A percentile compares a stretch with the other conserved stretches of the same genome.
Conservation (phyloP, 148 eudicot genomes). For the Chenopodium album region DNA sequence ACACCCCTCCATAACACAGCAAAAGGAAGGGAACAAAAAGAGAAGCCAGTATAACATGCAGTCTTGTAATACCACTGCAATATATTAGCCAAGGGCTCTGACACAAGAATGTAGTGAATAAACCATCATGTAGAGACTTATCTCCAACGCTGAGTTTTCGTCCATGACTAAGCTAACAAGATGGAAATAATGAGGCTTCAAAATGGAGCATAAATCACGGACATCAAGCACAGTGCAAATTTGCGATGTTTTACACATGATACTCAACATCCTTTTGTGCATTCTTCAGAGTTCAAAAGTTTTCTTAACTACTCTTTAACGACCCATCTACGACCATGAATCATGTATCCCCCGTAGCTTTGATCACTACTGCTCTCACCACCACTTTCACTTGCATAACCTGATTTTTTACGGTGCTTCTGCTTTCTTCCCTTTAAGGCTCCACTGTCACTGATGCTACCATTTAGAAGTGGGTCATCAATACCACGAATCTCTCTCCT, state of each 20-base stretch:
- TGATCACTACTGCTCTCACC: conserved; percentile 95
- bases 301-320: conserved; percentile 58
- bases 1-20: conserved; percentile 8
- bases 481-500: conserved; percentile 73
- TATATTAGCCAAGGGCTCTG: neutral
- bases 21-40: neutral
- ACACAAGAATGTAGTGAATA: neutral
- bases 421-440: conserved; percentile 55
- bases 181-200: neutral
- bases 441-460: conserved; percentile 82
- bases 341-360: conserved; percentile 59
- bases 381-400: conserved; percentile 91
- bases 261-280: neutral
- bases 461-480: conserved; percentile 89
- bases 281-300: neutral
- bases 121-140: conserved; percentile 7
- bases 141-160: neutral
- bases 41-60: neutral
- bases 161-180: neutral
- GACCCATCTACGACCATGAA: conserved; percentile 87
- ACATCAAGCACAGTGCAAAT: neutral
- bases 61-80: neutral
- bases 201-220: neutral
- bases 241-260: neutral
- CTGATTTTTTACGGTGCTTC: conserved; percentile 66